phyloP scores from a whole-genome alignment of 2,329 filamentous ascomycete species.

The Colletotrichum tropicicola region DNA sequence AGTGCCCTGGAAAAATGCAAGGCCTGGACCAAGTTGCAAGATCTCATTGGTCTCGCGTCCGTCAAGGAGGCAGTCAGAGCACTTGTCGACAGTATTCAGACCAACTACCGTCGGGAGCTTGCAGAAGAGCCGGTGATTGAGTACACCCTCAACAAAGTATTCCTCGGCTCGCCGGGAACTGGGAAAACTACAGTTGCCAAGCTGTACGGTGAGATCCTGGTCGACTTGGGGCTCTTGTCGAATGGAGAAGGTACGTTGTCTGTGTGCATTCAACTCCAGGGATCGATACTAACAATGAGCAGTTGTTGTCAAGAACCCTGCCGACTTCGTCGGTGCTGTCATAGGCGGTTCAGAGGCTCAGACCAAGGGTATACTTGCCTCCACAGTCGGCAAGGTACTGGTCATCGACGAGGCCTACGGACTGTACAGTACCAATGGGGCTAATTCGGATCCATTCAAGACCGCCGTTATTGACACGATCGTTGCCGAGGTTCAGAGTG shows the following conservation, averaged over 20 bases:
- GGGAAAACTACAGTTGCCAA: slow-evolving; percentile 82
- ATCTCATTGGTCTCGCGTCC: slow-evolving; percentile 64
- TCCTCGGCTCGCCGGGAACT: slow-evolving; percentile 77
- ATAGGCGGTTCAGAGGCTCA: slow-evolving; percentile 75
- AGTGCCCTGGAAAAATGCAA: slow-evolving; percentile 57
- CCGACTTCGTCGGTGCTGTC: slow-evolving; percentile 74
- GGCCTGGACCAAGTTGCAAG: slow-evolving; percentile 67
- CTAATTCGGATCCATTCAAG: slow-evolving; percentile 56
- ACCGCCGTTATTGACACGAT: slow-evolving; percentile 77
- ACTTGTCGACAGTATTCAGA: slow-evolving; percentile 67
- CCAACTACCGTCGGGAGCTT: slow-evolving; percentile 74
- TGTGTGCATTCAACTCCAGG: background rate
- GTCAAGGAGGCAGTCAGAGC: slow-evolving; percentile 70
- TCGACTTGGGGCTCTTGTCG: slow-evolving; percentile 71
- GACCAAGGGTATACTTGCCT: slow-evolving; percentile 76
- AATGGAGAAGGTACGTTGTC: slow-evolving; percentile 67
- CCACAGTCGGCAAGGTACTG: slow-evolving; percentile 76
- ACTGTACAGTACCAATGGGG: slow-evolving; percentile 52
- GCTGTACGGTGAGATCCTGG: slow-evolving; percentile 74
- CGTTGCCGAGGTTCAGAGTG: slow-evolving; percentile 76
- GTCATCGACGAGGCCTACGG: slow-evolving; percentile 85
- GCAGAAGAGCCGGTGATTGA: slow-evolving; percentile 66
- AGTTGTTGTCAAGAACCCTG: slow-evolving; percentile 76
- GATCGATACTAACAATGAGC: slow-evolving; percentile 3
- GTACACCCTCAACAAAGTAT: slow-evolving; percentile 73